Evolutionary conservation across 371 early-diverging fungal species (phyloP), one percentile per base, ranked within the genome.

Genomic region (Mucor lusitanicus): DNA sequence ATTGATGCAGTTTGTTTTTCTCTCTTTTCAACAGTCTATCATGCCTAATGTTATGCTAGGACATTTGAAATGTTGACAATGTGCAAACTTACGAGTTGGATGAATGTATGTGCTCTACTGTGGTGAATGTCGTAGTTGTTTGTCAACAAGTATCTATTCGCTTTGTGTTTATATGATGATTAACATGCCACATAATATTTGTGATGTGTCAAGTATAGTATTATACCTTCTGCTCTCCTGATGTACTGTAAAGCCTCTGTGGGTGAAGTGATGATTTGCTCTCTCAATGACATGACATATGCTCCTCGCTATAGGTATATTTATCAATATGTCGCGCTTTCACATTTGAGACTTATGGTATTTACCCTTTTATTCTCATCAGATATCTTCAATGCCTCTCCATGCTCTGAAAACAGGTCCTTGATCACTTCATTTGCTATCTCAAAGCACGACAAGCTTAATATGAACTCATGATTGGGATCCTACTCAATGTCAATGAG

Each of bases 381-480:
- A 57, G 60, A 74, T 71, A 71, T 72, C 69, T 62, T 72, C 54
- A 63, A 95, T 91, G 67, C 86, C 85, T 37, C 88, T 83, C 0
- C 94, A 93, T 30, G 89, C 42, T 69, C 69, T 27, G 65, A 75
- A 11, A 93, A 76, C 11, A 97, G 77, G 77, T 97, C 96, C 13
- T 86, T 83, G 53, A 95, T 88, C 9, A 82, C 86, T 68, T 99
- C 99, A 77, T 95, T 96, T 76, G 97, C 96, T 55, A 99, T 97
- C 75, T 99, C 99, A 60, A 97, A 69, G 72, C 94, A 99, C 2
- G 72, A 64, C 3, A 61, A 11, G 25, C 55, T 57, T n/a, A 72
- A 27, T 33, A 63, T 54, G 46, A 59, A 67, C 53, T 75, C 61
- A 48, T 66, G 61, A 15, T 60, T 40, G 27, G 35, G 13, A 13